Conservation (phyloP, 2,329 filamentous ascomycete genomes). For the Whalleya microplaca region DNA sequence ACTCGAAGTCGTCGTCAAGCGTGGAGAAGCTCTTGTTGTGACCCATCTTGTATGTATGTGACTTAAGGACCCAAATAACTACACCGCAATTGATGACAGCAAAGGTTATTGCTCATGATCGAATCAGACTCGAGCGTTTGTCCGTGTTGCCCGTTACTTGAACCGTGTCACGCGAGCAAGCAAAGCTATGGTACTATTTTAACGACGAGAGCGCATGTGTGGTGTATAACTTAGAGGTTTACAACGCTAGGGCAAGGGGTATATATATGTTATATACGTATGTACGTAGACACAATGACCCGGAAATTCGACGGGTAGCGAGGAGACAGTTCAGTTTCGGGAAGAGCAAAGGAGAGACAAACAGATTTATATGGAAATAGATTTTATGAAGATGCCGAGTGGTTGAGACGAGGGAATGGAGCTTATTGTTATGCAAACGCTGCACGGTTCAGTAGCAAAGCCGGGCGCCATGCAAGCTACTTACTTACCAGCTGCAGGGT, state of each 20-base stretch:
- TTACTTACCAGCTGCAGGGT: conserved; percentile 16
- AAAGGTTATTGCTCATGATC: conserved; percentile 33
- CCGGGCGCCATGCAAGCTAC: conserved; percentile 20
- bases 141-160: conserved; percentile 20
- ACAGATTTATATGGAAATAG: conserved; percentile 25
- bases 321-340: conserved; percentile 28
- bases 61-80: conserved; percentile 31
- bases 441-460: conserved; percentile 29
- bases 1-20: conserved; percentile 51
- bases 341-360: conserved; percentile 22
- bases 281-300: conserved; percentile 16
- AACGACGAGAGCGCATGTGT: neutral
- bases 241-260: neutral
- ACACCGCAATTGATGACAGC: conserved; percentile 14
- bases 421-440: conserved; percentile 34
- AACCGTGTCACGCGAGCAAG: conserved; percentile 28
- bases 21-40: conserved; percentile 40
- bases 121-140: conserved; percentile 10
- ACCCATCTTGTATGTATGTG: conserved; percentile 33
- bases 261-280: conserved; percentile 24
- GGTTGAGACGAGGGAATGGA: conserved; percentile 24
- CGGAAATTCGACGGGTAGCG: conserved; percentile 22
- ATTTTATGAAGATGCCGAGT: conserved; percentile 15
- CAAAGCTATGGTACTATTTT: conserved; percentile 15
- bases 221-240: neutral